Evolutionary conservation across 2,329 filamentous ascomycete species (phyloP), one percentile per base, ranked within the genome.

Genomic region (Cercospora canescens): DNA sequence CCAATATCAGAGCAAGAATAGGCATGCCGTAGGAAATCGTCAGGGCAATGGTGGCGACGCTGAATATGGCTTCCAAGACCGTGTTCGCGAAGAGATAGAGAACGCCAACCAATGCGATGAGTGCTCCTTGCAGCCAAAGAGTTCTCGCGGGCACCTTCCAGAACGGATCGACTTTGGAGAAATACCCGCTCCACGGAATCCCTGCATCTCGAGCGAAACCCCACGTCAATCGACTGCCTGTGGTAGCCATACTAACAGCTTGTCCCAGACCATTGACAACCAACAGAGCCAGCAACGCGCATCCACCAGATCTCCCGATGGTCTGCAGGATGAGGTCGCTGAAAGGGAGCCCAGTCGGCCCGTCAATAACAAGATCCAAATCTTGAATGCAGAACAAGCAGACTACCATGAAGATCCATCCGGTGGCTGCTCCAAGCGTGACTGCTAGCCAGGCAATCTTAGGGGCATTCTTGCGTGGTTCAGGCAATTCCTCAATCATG

Each of bases 271-370:
- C 85, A 66, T 86, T 87, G 75, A 87, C 81, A 50, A 85, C 84
- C 73, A 87, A 87, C 0, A 87, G 76, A 0, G 81, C 77, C 24
- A 87, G 73, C 6, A 87, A 76, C 0, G 79, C 79, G 1, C 81
- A 79, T 11, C 69, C 67, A 81, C 79, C 81, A 2, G 80, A 74
- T 18, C 81, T 84, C 1, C 80, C 76, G 1, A 85, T 84, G 1
- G 82, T 82, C 37, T 86, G 81, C 67, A 80, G 80, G 65, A 88
- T 88, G 24, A 88, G 81, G 58, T 87, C 80, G 71, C 89, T 88
- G 68, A 88, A 87, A 0, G 88, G 86, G 56, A 85, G 86, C 1
- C 81, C 81, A 0, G 85, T 85, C 0, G 79, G 78, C 0, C 80
- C 81, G 0, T 75, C 74, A 3, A 85, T 73, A 0, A 83, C 80